Evolutionary conservation across 176 grass and related monocot genomes (phyloP).

Genomic region (Canna indica): DNA sequence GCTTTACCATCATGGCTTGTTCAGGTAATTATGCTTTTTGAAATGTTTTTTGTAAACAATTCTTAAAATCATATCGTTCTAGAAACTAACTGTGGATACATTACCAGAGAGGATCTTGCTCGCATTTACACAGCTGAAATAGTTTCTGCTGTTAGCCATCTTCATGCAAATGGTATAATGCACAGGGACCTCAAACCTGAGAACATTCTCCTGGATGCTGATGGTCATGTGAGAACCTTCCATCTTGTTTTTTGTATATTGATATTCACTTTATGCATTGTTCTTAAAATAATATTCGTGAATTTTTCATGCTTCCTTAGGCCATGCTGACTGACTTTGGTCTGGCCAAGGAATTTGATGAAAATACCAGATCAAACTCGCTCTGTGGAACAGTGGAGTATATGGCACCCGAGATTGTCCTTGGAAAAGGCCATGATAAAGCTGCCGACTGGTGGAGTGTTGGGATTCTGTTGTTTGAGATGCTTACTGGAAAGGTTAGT

Average conservation of each 20-base stretch:
- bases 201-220: conserved; percentile 87
- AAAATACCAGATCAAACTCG: conserved; percentile 92
- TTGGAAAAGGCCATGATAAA: conserved; percentile 86
- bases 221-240: conserved; percentile 64
- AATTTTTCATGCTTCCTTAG: conserved; percentile 14
- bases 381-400: conserved; percentile 93
- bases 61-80: neutral
- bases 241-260: neutral
- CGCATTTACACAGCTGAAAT: conserved; percentile 84
- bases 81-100: conserved; percentile 7
- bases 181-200: conserved; percentile 99
- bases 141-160: conserved; percentile 78
- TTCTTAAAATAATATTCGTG: conserved; percentile 8
- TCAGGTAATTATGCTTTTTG: conserved; percentile 38
- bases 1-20: conserved; percentile 93
- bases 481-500: conserved; percentile 91
- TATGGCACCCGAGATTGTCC: conserved; percentile 96
- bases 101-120: conserved; percentile 78
- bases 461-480: conserved; percentile 93
- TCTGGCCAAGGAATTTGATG: conserved; percentile 91
- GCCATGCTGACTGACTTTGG: conserved; percentile 97
- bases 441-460: conserved; percentile 99
- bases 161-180: conserved; percentile 93
- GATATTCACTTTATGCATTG: neutral
- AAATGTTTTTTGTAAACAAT: neutral